phyloP scores from a whole-genome alignment of 1,284 basidiomycete genomes.

The Cutaneotrichosporon mucoides region DNA sequence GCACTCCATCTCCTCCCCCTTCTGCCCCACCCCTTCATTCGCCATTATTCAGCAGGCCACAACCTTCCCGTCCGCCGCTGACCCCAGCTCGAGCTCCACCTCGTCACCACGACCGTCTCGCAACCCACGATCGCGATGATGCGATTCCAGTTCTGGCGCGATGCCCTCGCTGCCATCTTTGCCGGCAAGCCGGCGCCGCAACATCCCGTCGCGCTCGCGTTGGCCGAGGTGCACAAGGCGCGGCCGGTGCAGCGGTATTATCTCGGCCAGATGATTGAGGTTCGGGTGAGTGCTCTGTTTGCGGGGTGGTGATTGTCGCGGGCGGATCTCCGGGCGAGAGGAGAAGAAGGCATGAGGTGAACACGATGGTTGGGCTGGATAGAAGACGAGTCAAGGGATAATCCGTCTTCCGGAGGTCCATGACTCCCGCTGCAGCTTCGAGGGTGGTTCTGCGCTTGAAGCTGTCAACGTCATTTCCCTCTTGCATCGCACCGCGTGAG shows the following conservation, averaged over 20 bases:
- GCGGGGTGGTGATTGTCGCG: too few relatives aligned
- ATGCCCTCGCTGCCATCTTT: conserved; percentile 66
- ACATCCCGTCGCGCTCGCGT: conserved; percentile 75
- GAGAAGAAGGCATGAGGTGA: neutral
- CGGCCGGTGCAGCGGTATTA: conserved; percentile 59
- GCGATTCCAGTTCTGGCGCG: conserved; percentile 89
- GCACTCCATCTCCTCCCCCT: neutral
- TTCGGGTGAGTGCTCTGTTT: conserved; percentile 58
- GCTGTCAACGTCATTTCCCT: too few relatives aligned
- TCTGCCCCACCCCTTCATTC: neutral
- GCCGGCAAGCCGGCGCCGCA: conserved; percentile 52
- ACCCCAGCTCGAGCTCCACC: conserved; percentile 75
- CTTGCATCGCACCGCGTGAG: too few relatives aligned
- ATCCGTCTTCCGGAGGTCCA: too few relatives aligned
- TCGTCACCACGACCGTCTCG: conserved; percentile 71
- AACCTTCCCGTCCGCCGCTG: neutral
- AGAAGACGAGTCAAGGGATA: too few relatives aligned
- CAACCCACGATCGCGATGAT: conserved; percentile 77
- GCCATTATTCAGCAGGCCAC: neutral
- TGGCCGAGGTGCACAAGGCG: conserved; percentile 59
- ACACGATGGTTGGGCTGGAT: too few relatives aligned
- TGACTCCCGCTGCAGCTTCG: too few relatives aligned
- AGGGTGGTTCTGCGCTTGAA: too few relatives aligned
- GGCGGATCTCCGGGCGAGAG: neutral
- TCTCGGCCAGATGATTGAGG: conserved; percentile 78